A percentile compares a stretch with the other conserved stretches of the same genome.
phyloP scores from a whole-genome alignment of 768 basidiomycete species.

The Amanita thiersii region DNA sequence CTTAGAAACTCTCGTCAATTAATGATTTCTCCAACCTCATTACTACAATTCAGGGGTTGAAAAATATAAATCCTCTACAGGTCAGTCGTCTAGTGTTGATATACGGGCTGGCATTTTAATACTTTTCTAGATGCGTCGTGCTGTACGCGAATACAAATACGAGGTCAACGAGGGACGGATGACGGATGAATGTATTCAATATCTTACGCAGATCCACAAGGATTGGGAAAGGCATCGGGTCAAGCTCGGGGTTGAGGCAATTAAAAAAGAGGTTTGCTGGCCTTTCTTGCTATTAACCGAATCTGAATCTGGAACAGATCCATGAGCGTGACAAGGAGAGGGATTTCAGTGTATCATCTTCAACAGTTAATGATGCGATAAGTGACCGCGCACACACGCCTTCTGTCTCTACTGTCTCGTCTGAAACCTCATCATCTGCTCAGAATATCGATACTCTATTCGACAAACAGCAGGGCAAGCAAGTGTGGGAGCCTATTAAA shows the following conservation, averaged over 20 bases:
- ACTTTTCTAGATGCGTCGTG: conserved; percentile 71
- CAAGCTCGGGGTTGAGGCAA: conserved; percentile 76
- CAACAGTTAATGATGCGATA: conserved; percentile 34
- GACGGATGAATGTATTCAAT: conserved; percentile 93
- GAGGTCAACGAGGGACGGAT: conserved; percentile 90
- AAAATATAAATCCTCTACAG: conserved; percentile 86
- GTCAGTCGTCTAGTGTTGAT: conserved; percentile 24
- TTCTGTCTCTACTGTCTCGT: conserved; percentile 25
- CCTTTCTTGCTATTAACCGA: neutral
- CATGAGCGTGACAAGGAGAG: conserved; percentile 63
- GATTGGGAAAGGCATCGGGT: conserved; percentile 95
- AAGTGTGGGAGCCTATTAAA: conserved; percentile 69
- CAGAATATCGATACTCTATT: conserved; percentile 76
- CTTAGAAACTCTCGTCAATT: conserved; percentile 78
- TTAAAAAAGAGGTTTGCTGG: conserved; percentile 66
- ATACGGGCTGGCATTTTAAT: neutral
- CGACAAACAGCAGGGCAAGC: conserved; percentile 54
- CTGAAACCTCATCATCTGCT: conserved; percentile 30
- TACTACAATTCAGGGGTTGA: conserved; percentile 83
- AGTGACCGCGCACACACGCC: conserved; percentile 22
- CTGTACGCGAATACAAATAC: conserved; percentile 87
- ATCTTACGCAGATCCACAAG: conserved; percentile 89
- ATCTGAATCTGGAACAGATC: conserved; percentile 33
- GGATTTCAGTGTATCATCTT: conserved; percentile 44
- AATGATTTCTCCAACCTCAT: conserved; percentile 83